A percentile compares a stretch with the other conserved stretches of the same genome.
phyloP scores from a whole-genome alignment of 306 rosid genomes.

The cucumber (Cucumis sativus) region DNA sequence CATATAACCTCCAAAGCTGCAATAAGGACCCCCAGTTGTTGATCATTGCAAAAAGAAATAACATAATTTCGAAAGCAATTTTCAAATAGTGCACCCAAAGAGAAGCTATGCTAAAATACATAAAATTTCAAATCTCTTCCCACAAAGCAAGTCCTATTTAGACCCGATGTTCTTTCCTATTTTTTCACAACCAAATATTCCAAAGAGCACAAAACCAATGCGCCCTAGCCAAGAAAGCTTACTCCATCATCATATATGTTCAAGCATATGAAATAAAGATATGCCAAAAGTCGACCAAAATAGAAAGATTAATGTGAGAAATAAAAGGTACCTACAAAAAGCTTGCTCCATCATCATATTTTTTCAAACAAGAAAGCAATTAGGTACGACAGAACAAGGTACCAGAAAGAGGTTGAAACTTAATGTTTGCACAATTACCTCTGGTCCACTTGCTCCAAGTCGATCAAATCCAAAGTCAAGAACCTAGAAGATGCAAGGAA shows the following conservation, averaged over 20 bases:
- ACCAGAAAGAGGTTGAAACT: background rate
- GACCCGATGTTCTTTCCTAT: background rate
- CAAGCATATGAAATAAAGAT: background rate
- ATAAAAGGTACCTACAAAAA: background rate
- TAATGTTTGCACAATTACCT: slow-evolving; percentile 29
- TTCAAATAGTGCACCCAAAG: background rate
- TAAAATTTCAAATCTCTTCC: background rate
- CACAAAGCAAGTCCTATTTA: background rate
- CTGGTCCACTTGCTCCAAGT: slow-evolving; percentile 72
- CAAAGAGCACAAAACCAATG: background rate
- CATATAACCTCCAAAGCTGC: background rate
- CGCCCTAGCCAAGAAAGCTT: background rate
- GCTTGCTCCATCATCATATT: too few species aligned
- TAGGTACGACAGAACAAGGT: background rate
- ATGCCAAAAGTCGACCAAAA: background rate
- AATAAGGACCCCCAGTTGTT: background rate
- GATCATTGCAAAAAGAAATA: background rate
- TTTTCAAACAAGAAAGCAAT: background rate
- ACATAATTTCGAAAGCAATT: background rate
- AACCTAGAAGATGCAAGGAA: slow-evolving; percentile 39
- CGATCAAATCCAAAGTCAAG: slow-evolving; percentile 93
- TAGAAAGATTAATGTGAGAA: background rate
- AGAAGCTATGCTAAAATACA: background rate
- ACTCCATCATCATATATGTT: background rate
- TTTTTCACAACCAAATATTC: background rate